Conservation (phyloP, 257 asterid genomes). For the Sherardia arvensis region DNA sequence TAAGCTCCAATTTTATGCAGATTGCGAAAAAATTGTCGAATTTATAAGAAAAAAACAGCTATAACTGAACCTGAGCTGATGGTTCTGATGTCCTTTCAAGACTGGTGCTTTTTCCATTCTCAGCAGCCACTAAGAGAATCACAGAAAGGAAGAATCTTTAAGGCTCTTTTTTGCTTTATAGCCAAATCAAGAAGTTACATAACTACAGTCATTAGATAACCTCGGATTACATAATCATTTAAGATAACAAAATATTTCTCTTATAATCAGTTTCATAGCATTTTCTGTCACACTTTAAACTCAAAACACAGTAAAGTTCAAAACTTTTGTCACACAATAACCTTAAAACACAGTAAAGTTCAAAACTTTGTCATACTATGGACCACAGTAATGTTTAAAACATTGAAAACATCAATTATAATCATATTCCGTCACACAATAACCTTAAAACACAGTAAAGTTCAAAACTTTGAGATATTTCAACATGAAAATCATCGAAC, state of each 20-base stretch:
- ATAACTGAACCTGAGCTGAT: slow-evolving; percentile 34
- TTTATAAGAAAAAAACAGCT: not conserved
- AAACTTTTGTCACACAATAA: not conserved
- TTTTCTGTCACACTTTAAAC: not conserved
- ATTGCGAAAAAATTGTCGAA: not conserved
- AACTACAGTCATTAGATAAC: no score
- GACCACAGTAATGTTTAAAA: no score
- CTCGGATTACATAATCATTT: no score
- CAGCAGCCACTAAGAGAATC: slow-evolving; percentile 19
- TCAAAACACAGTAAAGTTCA: no score
- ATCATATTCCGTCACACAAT: not conserved
- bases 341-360: no score
- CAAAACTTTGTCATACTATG: no score
- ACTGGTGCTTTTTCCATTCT: slow-evolving; percentile 16
- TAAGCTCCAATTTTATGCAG: not conserved
- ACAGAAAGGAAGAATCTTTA: slow-evolving; percentile 1
- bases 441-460: no score
- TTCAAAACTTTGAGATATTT: no score
- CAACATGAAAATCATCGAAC: no score
- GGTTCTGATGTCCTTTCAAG: slow-evolving; percentile 20
- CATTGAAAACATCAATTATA: no score
- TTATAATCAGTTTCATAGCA: not conserved
- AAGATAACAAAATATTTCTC: no score
- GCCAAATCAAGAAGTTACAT: not conserved
- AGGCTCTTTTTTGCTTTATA: not conserved